A percentile compares a stretch with the other conserved stretches of the same genome.
These are phyloP conservation scores for Russula griseocarnosa DNA, from an alignment of 768 basidiomycete genomes.

Conservation along the genomic window DNA sequence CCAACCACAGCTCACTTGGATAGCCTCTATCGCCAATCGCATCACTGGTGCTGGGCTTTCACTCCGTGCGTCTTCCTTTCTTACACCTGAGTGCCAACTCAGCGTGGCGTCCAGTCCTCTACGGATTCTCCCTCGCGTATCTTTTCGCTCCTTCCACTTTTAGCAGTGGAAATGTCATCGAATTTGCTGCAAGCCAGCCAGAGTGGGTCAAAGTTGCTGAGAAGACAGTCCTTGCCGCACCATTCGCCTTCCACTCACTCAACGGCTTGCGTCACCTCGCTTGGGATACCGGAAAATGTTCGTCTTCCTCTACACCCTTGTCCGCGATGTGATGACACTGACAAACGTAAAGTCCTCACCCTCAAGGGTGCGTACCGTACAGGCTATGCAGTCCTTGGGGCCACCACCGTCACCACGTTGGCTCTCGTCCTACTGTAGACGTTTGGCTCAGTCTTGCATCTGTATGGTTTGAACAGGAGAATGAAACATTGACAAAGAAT, in stretches of 20 bases:
- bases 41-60: constrained; percentile 79
- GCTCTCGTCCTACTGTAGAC: constrained; percentile 55
- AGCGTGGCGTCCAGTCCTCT: constrained; percentile 56
- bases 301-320: constrained; percentile 36
- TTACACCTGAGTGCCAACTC: background rate
- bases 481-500: background rate
- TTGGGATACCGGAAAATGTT: constrained; percentile 90
- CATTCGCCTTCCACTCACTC: constrained; percentile 86
- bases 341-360: constrained; percentile 54
- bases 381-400: constrained; percentile 81
- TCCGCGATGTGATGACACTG: background rate
- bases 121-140: constrained; percentile 84
- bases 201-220: constrained; percentile 69
- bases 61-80: constrained; percentile 50
- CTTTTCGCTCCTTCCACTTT: constrained; percentile 77
- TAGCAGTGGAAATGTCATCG: constrained; percentile 73
- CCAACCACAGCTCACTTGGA: constrained; percentile 90
- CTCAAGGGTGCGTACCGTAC: constrained; percentile 76
- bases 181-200: constrained; percentile 66
- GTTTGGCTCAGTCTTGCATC: background rate
- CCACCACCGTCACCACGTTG: constrained; percentile 69
- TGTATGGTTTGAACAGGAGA: background rate
- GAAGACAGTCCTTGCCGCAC: constrained; percentile 76
- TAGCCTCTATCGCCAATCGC: constrained; percentile 82
- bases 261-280: constrained; percentile 88